Evolutionary conservation across 2,329 filamentous ascomycete species (phyloP).

Genomic region (Fonsecaea pugnacius): DNA sequence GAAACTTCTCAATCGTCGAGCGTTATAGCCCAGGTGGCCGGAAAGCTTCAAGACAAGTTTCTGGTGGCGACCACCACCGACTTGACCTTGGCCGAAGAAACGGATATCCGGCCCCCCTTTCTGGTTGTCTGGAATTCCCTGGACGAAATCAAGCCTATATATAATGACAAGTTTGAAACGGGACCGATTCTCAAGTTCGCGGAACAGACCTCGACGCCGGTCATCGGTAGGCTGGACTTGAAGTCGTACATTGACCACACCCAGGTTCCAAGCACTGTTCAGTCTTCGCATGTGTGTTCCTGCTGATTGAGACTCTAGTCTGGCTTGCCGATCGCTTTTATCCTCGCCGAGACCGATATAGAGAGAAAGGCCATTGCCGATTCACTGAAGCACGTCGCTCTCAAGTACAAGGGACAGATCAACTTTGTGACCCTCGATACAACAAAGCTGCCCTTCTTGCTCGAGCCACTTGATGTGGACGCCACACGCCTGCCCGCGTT

Average conservation of each 20-base stretch:
- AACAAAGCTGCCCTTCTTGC: neutral
- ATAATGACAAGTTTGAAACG: neutral
- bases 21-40: slow-evolving; percentile 1
- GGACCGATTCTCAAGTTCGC: slow-evolving; percentile 2
- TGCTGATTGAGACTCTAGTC: neutral
- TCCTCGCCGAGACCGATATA: neutral
- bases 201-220: neutral
- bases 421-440: slow-evolving; percentile 6
- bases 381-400: neutral
- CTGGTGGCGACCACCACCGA: neutral
- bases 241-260: neutral
- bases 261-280: neutral
- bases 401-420: neutral
- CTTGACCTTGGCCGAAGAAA: neutral
- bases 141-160: neutral
- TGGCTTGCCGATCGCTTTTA: neutral
- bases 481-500: neutral
- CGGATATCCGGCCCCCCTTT: neutral
- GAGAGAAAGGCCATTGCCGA: neutral
- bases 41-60: neutral
- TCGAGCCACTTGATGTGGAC: slow-evolving; percentile 7
- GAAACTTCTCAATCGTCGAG: neutral
- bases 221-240: slow-evolving; percentile 1
- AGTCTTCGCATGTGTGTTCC: neutral
- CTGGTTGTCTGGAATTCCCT: neutral